Percentiles rank a stretch among this genome's conserved stretches.
phyloP scores from a whole-genome alignment of 2,329 filamentous ascomycete genomes.

The Corinectria fuckeliana region DNA sequence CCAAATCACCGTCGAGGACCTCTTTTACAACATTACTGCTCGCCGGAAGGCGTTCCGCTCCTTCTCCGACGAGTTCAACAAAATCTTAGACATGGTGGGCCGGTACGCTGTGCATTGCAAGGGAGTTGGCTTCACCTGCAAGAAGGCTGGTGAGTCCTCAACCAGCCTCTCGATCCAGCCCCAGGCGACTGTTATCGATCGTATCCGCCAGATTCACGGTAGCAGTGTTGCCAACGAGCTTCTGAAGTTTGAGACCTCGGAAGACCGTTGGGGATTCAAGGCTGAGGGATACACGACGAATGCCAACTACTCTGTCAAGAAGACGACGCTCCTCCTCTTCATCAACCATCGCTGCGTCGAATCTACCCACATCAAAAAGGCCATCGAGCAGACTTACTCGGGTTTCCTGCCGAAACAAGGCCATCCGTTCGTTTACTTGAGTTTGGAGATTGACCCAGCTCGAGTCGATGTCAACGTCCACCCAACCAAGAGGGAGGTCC shows the following conservation, averaged over 20 bases:
- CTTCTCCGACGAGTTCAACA: constrained; percentile 92
- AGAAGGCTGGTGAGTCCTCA: constrained; percentile 90
- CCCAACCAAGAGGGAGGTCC: constrained; percentile 94
- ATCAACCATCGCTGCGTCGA: constrained; percentile 97
- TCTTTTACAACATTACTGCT: constrained; percentile 96
- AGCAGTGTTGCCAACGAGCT: constrained; percentile 86
- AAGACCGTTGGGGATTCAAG: constrained; percentile 83
- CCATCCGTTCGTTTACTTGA: constrained; percentile 93
- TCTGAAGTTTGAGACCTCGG: constrained; percentile 74
- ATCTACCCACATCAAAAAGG: constrained; percentile 85
- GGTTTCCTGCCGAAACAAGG: constrained; percentile 90
- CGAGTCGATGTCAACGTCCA: constrained; percentile 97
- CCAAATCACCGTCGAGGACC: constrained; percentile 93
- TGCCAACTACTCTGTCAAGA: constrained; percentile 93
- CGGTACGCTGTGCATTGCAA: constrained; percentile 91
- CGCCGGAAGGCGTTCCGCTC: constrained; percentile 90
- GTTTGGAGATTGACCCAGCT: constrained; percentile 88
- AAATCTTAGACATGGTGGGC: constrained; percentile 94
- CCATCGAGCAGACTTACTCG: constrained; percentile 88
- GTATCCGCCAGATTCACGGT: constrained; percentile 90
- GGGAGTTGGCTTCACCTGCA: constrained; percentile 94
- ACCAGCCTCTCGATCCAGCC: constrained; percentile 81
- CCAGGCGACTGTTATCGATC: constrained; percentile 74
- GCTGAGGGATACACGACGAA: constrained; percentile 85
- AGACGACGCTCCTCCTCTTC: constrained; percentile 86